Evolutionary conservation across 352 stramenopile species (phyloP).

Genomic region (Globisporangium uncinulatum): DNA sequence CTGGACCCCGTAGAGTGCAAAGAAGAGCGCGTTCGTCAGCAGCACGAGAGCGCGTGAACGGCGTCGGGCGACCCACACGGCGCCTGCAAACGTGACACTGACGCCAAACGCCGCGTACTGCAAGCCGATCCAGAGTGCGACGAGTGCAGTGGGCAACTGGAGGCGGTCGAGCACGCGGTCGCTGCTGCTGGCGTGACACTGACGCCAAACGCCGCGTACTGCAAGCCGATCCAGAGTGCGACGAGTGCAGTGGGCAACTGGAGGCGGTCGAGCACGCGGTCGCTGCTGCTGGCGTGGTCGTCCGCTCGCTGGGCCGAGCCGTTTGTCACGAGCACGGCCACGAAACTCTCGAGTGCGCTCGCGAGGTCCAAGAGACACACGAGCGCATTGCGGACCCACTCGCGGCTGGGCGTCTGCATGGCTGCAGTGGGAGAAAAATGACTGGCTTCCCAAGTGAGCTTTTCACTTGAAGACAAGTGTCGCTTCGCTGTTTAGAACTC

Average conservation of each 20-base stretch:
- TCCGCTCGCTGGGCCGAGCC: neutral
- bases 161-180: too few relatives aligned
- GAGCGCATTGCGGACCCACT: neutral
- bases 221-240: slow-evolving; percentile 4
- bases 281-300: neutral
- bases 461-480: too few relatives aligned
- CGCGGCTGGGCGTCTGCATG: neutral
- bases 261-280: neutral
- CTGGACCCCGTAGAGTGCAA: slow-evolving; percentile 4
- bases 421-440: neutral
- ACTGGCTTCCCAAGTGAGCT: too few relatives aligned
- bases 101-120: slow-evolving; percentile 12
- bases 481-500: neutral
- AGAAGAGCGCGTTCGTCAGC: slow-evolving; percentile 10
- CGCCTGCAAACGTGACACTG: slow-evolving; percentile 7
- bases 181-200: slow-evolving; percentile 8
- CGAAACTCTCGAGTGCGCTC: slow-evolving; percentile 8
- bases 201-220: slow-evolving; percentile 11
- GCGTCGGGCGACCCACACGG: slow-evolving; percentile 8
- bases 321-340: slow-evolving; percentile 3
- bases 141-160: neutral
- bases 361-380: slow-evolving; percentile 9
- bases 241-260: neutral
- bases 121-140: slow-evolving; percentile 5
- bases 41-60: slow-evolving; percentile 1